Percentiles rank a stretch among this genome's conserved stretches.
Conservation (phyloP, 2,329 filamentous ascomycete genomes). For the Myriosclerotinia curreyana region DNA sequence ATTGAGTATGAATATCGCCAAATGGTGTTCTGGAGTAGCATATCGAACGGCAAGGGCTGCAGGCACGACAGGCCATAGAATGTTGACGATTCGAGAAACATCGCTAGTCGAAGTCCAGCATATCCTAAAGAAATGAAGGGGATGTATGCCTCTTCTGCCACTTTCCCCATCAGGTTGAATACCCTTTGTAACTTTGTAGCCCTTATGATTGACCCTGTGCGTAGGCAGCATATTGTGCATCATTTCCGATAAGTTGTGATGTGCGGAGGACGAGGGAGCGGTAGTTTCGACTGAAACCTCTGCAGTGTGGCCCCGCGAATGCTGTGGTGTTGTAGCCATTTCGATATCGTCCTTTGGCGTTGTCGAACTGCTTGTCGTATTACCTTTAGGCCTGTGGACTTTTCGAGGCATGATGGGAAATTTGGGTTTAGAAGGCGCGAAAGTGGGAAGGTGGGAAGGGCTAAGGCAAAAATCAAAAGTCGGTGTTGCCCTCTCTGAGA, state of each 20-base stretch:
- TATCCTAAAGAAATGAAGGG: conserved; percentile 60
- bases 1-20: conserved; percentile 65
- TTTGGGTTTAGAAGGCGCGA: background rate
- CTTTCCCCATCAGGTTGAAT: conserved; percentile 60
- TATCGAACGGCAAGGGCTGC: conserved; percentile 65
- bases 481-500: background rate
- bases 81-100: conserved; percentile 62
- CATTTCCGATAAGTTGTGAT: conserved; percentile 18
- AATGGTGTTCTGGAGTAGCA: conserved; percentile 52
- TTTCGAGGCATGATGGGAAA: conserved; percentile 6
- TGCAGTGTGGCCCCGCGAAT: conserved; percentile 5
- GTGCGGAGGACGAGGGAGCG: conserved; percentile 7
- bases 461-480: background rate
- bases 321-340: conserved; percentile 17
- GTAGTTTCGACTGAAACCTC: conserved; percentile 20
- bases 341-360: conserved; percentile 18
- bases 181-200: conserved; percentile 37
- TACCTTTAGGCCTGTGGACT: conserved; percentile 1
- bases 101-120: conserved; percentile 61
- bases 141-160: conserved; percentile 63
- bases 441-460: background rate
- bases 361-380: background rate
- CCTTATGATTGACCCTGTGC: conserved; percentile 27
- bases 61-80: conserved; percentile 73
- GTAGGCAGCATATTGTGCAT: conserved; percentile 18